These are phyloP conservation scores for Mucor circinelloides DNA, from an alignment of 371 early-diverging fungal species.

Conservation along the genomic window DNA sequence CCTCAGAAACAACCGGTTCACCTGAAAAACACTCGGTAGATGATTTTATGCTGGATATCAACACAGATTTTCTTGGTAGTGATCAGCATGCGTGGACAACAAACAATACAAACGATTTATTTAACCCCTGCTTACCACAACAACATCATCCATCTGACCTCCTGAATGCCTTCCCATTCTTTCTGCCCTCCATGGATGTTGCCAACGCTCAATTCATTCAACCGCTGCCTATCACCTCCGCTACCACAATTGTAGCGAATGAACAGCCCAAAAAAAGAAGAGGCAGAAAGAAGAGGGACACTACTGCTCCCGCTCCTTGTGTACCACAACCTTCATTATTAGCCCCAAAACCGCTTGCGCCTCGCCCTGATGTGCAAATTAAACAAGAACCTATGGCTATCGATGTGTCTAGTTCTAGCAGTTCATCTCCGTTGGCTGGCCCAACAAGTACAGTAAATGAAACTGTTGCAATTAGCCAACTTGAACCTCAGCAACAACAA, in stretches of 20 bases:
- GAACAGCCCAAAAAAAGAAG: constrained; percentile 46
- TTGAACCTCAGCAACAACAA: constrained; percentile 12
- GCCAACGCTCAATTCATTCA: background rate
- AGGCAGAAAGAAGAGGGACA: constrained; percentile 48
- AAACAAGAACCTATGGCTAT: constrained; percentile 8
- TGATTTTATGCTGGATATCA: constrained; percentile 20
- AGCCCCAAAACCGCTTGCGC: constrained; percentile 36
- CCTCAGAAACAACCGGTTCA: constrained; percentile 12
- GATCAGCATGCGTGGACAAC: background rate
- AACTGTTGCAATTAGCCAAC: background rate
- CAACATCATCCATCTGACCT: constrained; percentile 8
- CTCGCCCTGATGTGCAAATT: constrained; percentile 5
- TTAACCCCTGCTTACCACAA: constrained; percentile 16
- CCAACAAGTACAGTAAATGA: constrained; percentile 1
- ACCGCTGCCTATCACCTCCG: constrained; percentile 12
- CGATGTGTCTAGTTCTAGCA: background rate
- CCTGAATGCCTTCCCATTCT: constrained; percentile 17
- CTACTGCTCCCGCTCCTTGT: background rate
- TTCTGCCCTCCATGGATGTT: constrained; percentile 5
- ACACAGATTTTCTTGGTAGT: background rate
- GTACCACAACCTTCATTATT: constrained; percentile 16
- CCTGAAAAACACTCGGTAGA: constrained; percentile 12
- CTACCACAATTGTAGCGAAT: background rate
- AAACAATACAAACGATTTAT: constrained; percentile 3
- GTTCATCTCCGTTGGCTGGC: constrained; percentile 2